Conservation (phyloP, 2,329 filamentous ascomycete genomes). For the Hymenoscyphus albidus region DNA sequence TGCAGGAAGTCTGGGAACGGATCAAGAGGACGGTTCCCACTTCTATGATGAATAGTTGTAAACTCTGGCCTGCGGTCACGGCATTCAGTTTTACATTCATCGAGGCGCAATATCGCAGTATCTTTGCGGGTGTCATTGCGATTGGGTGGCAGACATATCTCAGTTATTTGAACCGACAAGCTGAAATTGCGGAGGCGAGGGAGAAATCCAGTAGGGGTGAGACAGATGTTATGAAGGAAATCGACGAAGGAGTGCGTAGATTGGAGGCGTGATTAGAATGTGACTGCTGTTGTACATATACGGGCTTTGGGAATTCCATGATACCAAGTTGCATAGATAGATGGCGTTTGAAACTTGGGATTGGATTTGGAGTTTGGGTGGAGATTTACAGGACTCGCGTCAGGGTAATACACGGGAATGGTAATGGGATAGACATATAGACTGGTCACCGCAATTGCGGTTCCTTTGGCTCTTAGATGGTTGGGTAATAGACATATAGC, state of each 20-base stretch:
- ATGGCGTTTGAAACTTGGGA: not conserved
- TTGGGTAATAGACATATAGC: not conserved
- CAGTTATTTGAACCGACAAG: slow-evolving; percentile 71
- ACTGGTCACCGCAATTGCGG: not conserved
- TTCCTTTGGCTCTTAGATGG: not conserved
- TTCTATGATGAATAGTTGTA: slow-evolving; percentile 74
- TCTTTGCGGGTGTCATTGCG: slow-evolving; percentile 75
- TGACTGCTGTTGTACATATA: not conserved
- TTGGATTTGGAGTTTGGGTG: not conserved
- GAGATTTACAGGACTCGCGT: not conserved
- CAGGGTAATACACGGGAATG: not conserved
- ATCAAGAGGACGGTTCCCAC: slow-evolving; percentile 72
- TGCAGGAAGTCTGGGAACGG: slow-evolving; percentile 62
- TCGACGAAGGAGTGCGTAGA: slow-evolving; percentile 4
- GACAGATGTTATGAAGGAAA: slow-evolving; percentile 8
- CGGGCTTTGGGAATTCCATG: not conserved
- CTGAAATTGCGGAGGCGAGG: slow-evolving; percentile 51
- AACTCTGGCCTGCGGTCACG: slow-evolving; percentile 84
- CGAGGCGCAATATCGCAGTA: slow-evolving; percentile 70
- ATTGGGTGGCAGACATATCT: slow-evolving; percentile 93
- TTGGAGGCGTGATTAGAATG: slow-evolving; percentile 8
- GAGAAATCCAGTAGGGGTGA: slow-evolving; percentile 10
- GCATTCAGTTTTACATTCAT: slow-evolving; percentile 86
- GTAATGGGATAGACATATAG: not conserved
- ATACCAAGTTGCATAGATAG: slow-evolving; percentile 1